phyloP scores from a whole-genome alignment of 1,284 basidiomycete genomes.

The Golubevia sp. region DNA sequence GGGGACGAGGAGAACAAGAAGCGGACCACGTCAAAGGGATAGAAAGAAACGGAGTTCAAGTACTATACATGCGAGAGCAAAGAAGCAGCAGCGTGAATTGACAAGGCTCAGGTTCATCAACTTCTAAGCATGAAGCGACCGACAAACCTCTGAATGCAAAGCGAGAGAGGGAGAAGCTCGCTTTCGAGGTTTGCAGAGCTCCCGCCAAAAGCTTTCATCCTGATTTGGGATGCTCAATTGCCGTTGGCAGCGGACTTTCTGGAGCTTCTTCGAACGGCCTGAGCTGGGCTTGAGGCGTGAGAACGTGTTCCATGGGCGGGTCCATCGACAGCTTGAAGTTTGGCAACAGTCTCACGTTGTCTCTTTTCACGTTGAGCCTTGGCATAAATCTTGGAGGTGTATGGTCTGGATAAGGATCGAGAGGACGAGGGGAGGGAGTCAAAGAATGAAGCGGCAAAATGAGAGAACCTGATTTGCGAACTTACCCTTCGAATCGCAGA shows the following conservation, averaged over 20 bases:
- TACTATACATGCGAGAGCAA: no score
- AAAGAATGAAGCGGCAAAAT: background rate
- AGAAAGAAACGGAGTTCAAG: no score
- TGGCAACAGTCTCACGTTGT: background rate
- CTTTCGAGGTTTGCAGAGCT: no score
- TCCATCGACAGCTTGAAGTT: constrained; percentile 19
- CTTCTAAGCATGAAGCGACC: no score
- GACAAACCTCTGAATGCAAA: no score
- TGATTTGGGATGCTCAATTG: background rate
- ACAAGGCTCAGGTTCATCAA: no score
- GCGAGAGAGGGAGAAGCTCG: no score
- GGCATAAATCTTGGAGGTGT: constrained; percentile 52
- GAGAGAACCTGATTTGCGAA: background rate
- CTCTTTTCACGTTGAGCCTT: constrained; percentile 41
- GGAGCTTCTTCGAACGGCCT: background rate
- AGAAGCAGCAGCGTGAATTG: no score
- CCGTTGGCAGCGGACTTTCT: background rate
- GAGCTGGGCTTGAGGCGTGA: constrained; percentile 1
- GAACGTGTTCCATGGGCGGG: constrained; percentile 35
- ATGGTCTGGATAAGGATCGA: constrained; percentile 21
- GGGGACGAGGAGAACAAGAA: no score
- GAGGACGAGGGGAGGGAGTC: background rate
- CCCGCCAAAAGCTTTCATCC: no score
- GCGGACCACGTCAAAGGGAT: no score
- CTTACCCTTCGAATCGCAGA: constrained; percentile 48